phyloP scores from a whole-genome alignment of 192 early-diverging fungal genomes.

The Umbelopsis isabellina region DNA sequence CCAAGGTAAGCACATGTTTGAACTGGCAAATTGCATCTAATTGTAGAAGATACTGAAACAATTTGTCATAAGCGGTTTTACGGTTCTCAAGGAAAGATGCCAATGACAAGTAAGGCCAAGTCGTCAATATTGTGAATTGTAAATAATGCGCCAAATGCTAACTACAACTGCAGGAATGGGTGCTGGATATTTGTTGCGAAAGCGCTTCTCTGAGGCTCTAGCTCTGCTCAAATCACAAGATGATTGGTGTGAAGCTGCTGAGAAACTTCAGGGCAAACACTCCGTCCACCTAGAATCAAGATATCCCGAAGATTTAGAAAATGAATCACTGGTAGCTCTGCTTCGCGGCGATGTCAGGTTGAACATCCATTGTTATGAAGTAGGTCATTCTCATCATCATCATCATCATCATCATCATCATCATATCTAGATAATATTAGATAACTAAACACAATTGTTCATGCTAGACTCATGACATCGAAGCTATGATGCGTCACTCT shows the following conservation, averaged over 20 bases:
- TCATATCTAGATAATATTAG: too few relatives aligned
- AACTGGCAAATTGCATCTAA: background rate
- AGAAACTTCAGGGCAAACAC: slow-evolving; percentile 29
- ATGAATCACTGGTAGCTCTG: slow-evolving; percentile 66
- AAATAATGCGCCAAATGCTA: background rate
- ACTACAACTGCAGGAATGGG: slow-evolving; percentile 49
- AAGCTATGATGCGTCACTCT: slow-evolving; percentile 72
- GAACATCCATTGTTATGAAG: slow-evolving; percentile 75
- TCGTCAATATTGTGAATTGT: background rate
- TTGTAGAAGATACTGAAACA: background rate
- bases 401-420: too few relatives aligned
- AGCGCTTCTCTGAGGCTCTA: slow-evolving; percentile 57
- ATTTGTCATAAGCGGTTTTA: slow-evolving; percentile 18
- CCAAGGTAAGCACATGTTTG: slow-evolving; percentile 46
- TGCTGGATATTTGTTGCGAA: slow-evolving; percentile 66
- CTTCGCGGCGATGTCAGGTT: slow-evolving; percentile 69
- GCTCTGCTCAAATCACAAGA: slow-evolving; percentile 50
- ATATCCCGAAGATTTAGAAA: slow-evolving; percentile 64
- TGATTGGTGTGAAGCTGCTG: slow-evolving; percentile 61
- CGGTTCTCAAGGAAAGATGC: slow-evolving; percentile 29
- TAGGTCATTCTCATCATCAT: background rate
- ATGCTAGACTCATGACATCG: slow-evolving; percentile 61
- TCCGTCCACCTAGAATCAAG: slow-evolving; percentile 45
- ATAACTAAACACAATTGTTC: background rate
- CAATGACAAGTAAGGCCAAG: slow-evolving; percentile 43